These are phyloP conservation scores for Fusarium scirpi DNA, from an alignment of 2,329 filamentous ascomycete species.

Conservation along the genomic window DNA sequence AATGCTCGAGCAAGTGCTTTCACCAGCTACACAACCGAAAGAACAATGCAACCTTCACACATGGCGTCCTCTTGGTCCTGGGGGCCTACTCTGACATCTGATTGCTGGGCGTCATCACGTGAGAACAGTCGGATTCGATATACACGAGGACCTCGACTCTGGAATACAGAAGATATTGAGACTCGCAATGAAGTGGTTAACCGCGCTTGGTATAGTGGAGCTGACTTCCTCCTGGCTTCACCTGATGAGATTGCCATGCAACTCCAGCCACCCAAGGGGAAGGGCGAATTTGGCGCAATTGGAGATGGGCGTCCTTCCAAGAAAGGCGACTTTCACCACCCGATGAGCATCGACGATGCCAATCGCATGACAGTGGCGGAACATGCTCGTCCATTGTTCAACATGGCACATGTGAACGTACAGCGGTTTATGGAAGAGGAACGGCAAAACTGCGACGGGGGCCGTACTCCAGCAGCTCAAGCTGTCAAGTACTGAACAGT, in stretches of 20 bases:
- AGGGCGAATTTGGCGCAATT: constrained; percentile 53
- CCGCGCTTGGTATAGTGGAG: constrained; percentile 56
- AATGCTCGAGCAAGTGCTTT: background rate
- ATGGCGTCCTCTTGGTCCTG: constrained; percentile 16
- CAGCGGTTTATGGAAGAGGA: constrained; percentile 39
- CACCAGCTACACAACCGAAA: background rate
- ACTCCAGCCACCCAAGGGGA: constrained; percentile 49
- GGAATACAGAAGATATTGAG: constrained; percentile 42
- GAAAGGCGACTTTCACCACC: constrained; percentile 42
- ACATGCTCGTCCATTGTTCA: constrained; percentile 57
- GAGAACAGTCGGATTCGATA: constrained; percentile 14
- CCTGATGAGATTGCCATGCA: constrained; percentile 44
- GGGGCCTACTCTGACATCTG: constrained; percentile 3
- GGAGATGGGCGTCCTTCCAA: constrained; percentile 52
- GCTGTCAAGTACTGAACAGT: constrained; percentile 18
- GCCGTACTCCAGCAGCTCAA: constrained; percentile 3
- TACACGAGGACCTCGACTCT: constrained; percentile 34
- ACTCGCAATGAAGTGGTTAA: constrained; percentile 49
- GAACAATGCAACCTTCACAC: background rate
- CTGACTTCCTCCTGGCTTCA: constrained; percentile 51
- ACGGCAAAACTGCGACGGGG: constrained; percentile 6
- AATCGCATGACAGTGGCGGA: constrained; percentile 54
- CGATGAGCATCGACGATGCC: constrained; percentile 54
- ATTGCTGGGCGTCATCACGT: constrained; percentile 17
- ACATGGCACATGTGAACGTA: constrained; percentile 55